Base-by-base conservation (phyloP, 2,329 filamentous ascomycete species). In the Aspergillus sp. region DNA sequence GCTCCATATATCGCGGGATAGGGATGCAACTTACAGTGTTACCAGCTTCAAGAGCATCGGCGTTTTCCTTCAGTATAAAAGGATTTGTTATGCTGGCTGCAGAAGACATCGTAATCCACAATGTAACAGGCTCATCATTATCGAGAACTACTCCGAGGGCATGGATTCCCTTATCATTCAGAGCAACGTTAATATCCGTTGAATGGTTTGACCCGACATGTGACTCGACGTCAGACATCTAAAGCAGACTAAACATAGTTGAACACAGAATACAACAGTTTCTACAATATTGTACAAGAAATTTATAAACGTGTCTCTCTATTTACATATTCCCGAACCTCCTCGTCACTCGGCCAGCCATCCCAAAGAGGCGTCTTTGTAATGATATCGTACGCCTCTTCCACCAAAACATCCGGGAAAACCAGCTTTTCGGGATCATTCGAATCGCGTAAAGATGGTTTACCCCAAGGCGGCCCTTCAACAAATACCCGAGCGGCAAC, bases 311-410 rank as follows among this genome's bases (percentile, higher is more conserved):
- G 13, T 27, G 15, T 17, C 6, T 57, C 50, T 51, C 54, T 54
- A 25, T 47, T 43, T 33, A 59, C 44, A 56, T 74, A 74, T 20
- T 63, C 57, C 46, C 57, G 49, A 41, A 72, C 62, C 48, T 74
- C 71, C 22, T 63, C 60, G 49, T 71, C 64, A 43, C 59, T 66
- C 10, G 71, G 70, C 71, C 71, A 74, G 15, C 63, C 56, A 15
- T 61, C 64, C 69, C 66, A 71, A 15, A 57, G 47, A 15, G 55
- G 53, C 15, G 65, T 65, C 43, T 54, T 50, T 35, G 62, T 60
- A 52, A 74, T 56, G 38, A 72, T 63, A 41, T 65, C 59, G 55
- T 64, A 62, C 48, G 67, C 67, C 49, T 69, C 62, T 48, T 65
- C 55, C 43, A 67, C 43, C 23, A 58, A 52, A 15, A 55, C 48